Percentiles rank a stretch among this genome's conserved stretches.
Evolutionary conservation across 2,329 filamentous ascomycete genomes (phyloP).

Genomic region (Colletotrichum sidae): DNA sequence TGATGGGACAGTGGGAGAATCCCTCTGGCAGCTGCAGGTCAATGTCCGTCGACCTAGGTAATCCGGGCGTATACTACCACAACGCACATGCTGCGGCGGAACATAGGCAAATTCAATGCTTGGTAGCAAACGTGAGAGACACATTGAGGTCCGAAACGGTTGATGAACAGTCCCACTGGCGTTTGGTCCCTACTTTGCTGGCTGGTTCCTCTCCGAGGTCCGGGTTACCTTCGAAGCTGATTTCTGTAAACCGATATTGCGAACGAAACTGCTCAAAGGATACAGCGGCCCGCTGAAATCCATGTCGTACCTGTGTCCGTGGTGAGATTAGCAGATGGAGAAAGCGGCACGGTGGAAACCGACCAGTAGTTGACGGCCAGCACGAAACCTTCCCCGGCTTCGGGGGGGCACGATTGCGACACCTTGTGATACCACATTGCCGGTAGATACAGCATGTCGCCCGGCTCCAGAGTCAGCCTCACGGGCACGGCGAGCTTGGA

Average conservation of each 20-base stretch:
- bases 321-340: background rate
- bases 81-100: constrained; percentile 31
- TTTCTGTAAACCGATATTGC: constrained; percentile 46
- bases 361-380: constrained; percentile 87
- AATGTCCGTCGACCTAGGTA: constrained; percentile 11
- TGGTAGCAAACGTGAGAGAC: constrained; percentile 16
- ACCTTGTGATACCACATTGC: constrained; percentile 88
- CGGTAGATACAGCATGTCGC: constrained; percentile 86
- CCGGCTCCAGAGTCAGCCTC: constrained; percentile 75
- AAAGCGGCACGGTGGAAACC: constrained; percentile 37
- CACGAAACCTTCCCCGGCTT: constrained; percentile 79
- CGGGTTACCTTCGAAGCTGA: background rate
- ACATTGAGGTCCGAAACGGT: constrained; percentile 22
- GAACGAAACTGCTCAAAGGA: constrained; percentile 68
- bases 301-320: constrained; percentile 76
- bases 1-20: background rate
- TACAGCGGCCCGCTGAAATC: constrained; percentile 79
- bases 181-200: constrained; percentile 1
- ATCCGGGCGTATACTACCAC: constrained; percentile 31
- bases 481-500: constrained; percentile 71
- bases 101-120: background rate
- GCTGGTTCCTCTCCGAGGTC: background rate
- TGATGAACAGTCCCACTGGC: constrained; percentile 9
- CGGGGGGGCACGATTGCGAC: constrained; percentile 70
- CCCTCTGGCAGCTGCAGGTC: background rate